phyloP scores from a whole-genome alignment of 495 filamentous ascomycete species.

The Gamarada debralockiae region DNA sequence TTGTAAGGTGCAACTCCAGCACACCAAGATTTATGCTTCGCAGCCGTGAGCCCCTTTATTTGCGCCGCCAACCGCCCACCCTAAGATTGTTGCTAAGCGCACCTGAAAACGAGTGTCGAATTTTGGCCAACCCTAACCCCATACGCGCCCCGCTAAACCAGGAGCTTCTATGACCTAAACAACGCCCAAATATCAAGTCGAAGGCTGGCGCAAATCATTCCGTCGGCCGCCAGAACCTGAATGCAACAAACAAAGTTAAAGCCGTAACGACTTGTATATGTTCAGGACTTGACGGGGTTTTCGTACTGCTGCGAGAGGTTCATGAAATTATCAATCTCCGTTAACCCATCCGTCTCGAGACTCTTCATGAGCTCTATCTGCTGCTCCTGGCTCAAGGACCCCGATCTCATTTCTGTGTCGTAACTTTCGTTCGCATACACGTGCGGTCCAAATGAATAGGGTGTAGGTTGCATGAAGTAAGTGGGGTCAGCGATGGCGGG shows the following conservation, averaged over 20 bases:
- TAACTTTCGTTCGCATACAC: conserved; percentile 15
- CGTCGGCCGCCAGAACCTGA: not conserved
- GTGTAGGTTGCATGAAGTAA: conserved; percentile 20
- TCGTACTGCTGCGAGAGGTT: conserved; percentile 31
- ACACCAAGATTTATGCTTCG: too few species aligned
- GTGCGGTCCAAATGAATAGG: conserved; percentile 15
- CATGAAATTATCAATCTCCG: conserved; percentile 58
- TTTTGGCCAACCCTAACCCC: too few species aligned
- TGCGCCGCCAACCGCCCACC: too few species aligned
- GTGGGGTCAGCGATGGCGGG: conserved; percentile 18
- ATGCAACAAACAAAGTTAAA: not conserved
- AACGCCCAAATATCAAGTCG: too few species aligned
- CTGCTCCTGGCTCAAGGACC: conserved; percentile 66
- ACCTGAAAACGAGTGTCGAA: too few species aligned
- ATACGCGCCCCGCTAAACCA: too few species aligned
- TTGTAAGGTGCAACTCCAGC: too few species aligned
- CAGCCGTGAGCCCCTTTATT: too few species aligned
- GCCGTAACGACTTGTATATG: not conserved
- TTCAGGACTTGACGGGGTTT: conserved; percentile 19
- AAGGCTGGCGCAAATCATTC: too few species aligned
- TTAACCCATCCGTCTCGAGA: conserved; percentile 60
- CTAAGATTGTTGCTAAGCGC: too few species aligned
- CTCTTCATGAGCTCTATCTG: conserved; percentile 67
- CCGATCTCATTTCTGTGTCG: conserved; percentile 36
- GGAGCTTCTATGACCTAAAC: too few species aligned